A percentile compares a stretch with the other conserved stretches of the same genome.
Evolutionary conservation across 2,329 filamentous ascomycete genomes (phyloP).

Genomic region (Celoporthe dispersa): DNA sequence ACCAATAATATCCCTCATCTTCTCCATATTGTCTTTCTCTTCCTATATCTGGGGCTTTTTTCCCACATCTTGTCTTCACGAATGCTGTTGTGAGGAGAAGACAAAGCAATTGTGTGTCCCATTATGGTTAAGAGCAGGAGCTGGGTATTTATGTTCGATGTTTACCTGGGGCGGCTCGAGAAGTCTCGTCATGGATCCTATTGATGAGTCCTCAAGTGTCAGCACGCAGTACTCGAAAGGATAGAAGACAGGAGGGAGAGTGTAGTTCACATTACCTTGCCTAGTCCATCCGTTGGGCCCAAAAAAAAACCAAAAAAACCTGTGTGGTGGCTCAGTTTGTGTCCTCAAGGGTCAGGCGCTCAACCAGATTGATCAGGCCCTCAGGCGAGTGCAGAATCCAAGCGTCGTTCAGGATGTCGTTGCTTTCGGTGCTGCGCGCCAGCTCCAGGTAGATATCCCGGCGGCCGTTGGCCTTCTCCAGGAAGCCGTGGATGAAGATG

Average conservation of each 20-base stretch:
- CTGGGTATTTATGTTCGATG: background rate
- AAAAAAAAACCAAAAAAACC: no score
- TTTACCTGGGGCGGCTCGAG: background rate
- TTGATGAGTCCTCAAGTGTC: background rate
- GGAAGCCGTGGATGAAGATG: background rate
- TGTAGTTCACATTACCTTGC: background rate
- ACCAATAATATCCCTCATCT: background rate
- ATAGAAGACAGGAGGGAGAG: background rate
- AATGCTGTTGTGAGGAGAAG: background rate
- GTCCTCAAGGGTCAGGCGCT: no score
- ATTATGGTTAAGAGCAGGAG: background rate
- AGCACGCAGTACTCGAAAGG: background rate
- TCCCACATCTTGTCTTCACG: no score
- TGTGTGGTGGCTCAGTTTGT: no score
- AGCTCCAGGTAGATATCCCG: background rate
- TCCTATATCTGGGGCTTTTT: no score
- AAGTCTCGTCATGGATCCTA: background rate
- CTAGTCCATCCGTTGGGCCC: no score
- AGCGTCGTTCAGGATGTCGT: background rate
- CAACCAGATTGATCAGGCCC: background rate
- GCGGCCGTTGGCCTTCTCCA: background rate
- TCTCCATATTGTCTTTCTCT: background rate
- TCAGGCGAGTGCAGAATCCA: background rate
- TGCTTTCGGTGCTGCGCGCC: background rate
- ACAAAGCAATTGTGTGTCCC: background rate